Evolutionary conservation across 352 stramenopile genomes (phyloP).

Genomic region (Blastocystis sp.): DNA sequence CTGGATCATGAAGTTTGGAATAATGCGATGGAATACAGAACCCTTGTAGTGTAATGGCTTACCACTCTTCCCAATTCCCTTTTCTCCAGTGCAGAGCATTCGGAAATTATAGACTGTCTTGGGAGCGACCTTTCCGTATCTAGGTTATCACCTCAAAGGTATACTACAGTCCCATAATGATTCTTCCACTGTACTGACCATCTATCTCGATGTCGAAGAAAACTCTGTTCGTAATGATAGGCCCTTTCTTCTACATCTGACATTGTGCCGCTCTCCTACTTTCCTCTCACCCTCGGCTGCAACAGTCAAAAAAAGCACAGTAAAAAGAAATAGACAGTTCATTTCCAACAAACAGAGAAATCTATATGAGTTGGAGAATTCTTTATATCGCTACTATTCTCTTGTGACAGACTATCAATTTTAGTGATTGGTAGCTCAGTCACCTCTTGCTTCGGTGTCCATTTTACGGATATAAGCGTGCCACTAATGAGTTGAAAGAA

Average conservation of each 20-base stretch:
- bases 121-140: constrained; percentile 59
- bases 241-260: constrained; percentile 5
- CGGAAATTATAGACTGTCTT: constrained; percentile 66
- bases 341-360: neutral
- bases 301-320: neutral
- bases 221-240: constrained; percentile 68
- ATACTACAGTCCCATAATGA: constrained; percentile 83
- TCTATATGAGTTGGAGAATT: neutral
- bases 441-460: neutral
- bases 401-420: neutral
- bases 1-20: constrained; percentile 98
- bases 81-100: constrained; percentile 88
- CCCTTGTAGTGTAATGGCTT: constrained; percentile 94
- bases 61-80: constrained; percentile 75
- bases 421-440: neutral
- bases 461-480: constrained; percentile 1
- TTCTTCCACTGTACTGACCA: constrained; percentile 76
- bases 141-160: neutral
- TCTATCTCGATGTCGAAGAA: constrained; percentile 94
- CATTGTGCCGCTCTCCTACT: neutral
- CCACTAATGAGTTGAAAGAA: constrained; percentile 22
- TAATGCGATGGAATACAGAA: constrained; percentile 96
- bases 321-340: neutral
- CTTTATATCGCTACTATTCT: neutral
- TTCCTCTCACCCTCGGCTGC: neutral